phyloP scores from a whole-genome alignment of 73 alveolate species.

The Paramecium pentaurelia region DNA sequence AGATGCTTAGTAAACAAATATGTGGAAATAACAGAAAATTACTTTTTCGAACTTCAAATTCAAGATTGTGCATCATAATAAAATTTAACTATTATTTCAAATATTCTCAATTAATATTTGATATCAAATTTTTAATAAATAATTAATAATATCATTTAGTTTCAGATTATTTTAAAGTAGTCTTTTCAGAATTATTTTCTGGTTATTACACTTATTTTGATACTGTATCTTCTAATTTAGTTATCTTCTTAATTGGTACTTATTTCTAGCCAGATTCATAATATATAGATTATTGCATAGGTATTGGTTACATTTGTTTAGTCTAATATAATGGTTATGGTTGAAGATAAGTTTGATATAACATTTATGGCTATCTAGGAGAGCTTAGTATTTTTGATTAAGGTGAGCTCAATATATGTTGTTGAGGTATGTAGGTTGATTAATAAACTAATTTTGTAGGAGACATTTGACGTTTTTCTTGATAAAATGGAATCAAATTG shows the following conservation, averaged over 20 bases:
- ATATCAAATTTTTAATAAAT: too few relatives aligned
- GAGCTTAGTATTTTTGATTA: neutral
- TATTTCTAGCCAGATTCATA: neutral
- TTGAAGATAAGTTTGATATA: neutral
- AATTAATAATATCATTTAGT: neutral
- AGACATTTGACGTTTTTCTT: neutral
- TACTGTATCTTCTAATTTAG: neutral
- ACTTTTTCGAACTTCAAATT: neutral
- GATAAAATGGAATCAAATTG: neutral
- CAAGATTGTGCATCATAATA: too few relatives aligned
- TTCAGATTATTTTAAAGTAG: neutral
- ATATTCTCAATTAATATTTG: neutral
- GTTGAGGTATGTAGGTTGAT: neutral
- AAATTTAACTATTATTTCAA: too few relatives aligned
- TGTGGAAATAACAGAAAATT: conserved; percentile 16
- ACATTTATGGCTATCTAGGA: neutral
- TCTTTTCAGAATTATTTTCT: neutral
- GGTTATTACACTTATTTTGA: neutral
- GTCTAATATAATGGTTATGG: neutral
- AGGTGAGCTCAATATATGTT: neutral
- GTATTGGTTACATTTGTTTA: neutral
- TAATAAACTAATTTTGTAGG: neutral
- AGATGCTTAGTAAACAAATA: conserved; percentile 43
- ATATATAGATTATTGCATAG: neutral
- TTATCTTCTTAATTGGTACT: neutral